Evolutionary conservation across 2,329 filamentous ascomycete species (phyloP), one percentile per base, ranked within the genome.

Genomic region (Pseudogymnoascus sp.): DNA sequence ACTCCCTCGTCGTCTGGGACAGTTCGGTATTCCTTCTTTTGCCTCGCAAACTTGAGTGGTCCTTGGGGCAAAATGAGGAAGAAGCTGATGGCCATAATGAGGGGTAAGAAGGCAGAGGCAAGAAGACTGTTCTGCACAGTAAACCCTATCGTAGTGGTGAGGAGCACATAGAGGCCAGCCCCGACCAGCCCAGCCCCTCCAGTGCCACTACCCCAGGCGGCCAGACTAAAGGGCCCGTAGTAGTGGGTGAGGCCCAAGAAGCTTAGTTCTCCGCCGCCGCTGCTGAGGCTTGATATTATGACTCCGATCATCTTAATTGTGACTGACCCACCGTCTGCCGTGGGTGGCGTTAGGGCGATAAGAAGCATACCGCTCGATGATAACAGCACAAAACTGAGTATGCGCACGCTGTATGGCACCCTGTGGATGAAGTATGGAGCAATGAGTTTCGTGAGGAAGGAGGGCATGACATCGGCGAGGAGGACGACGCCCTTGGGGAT

Each of bases 341-440:
- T 77, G 1, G 82, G 74, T 1, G 91, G 91, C 0, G 91, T 91
- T 35, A 94, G 79, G 0, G 92, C 92, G 37, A 97, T 87, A 53
- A 96, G 81, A 53, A 96, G 82, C 94, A 97, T 97, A 65, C 94
- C 94, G 5, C 80, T 75, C n/a, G 86, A 84, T 0, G 92, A 96
- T 2, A 95, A 78, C 1, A 79, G 79, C 65, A 89, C 90, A 73
- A 96, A 91, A 60, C 88, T 74, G 53, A 91, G 71, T 63, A 96
- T 84, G 7, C 94, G 90, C 2, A 86, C 70, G 21, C 82, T 79
- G 76, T 97, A 97, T 0, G 93, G 89, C 7, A 97, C 82, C 63
- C 84, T 80, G 73, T 97, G 91, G 72, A 97, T 96, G 70, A 96
- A 93, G 80, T 97, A 97, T 0, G 94, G 94, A 0, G 91, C 91